Evolutionary conservation across 2,329 filamentous ascomycete species (phyloP), one percentile per base, ranked within the genome.

Genomic region (Talaromyces sp.): DNA sequence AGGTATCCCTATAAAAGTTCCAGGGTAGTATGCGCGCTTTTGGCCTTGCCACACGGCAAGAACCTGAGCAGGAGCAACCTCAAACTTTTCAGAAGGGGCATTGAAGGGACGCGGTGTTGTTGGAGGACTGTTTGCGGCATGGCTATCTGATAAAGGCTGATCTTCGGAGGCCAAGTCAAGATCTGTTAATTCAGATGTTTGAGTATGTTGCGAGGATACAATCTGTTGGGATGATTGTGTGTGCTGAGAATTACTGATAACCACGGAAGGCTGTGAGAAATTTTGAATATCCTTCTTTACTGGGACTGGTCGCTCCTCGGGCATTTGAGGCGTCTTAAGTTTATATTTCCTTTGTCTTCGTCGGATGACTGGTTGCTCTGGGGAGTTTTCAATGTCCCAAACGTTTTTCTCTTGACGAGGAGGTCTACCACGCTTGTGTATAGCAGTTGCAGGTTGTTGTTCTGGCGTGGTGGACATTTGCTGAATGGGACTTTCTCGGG

Each of bases 1-100:
- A 17, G 77, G 70, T 14, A 69, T 70, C 2, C 78, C 80, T 30
- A 85, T 66, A 60, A 79, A 86, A n/a, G 78, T 82, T 8, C 81
- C 84, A 43, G 84, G 82, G 63, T 84, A 85, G 64, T 81, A 86
- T n/a, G 72, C 75, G 48, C 77, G 77, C 43, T 74, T 78, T n/a
- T 73, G 73, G 17, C 80, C 79, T 57, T 78, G 83, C 77, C 84
- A 87, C 24, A 76, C 74, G 7, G 84, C 83, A 56, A 86, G 77
- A 0, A 86, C 77, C 55, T 84, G 77, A 49, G 81, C 80, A 4
- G 78, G 77, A 11, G 75, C 72, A 20, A 77, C 59, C 9, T 73
- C 60, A 7, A 50, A 10, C 19, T 61, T 52, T 11, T 66, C 62
- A 24, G 49, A 49, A n/a, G 43, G 32, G 17, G 37, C 13, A 11